Base-by-base conservation (phyloP, 2,329 filamentous ascomycete species). In the Endocalyx cinctus region DNA sequence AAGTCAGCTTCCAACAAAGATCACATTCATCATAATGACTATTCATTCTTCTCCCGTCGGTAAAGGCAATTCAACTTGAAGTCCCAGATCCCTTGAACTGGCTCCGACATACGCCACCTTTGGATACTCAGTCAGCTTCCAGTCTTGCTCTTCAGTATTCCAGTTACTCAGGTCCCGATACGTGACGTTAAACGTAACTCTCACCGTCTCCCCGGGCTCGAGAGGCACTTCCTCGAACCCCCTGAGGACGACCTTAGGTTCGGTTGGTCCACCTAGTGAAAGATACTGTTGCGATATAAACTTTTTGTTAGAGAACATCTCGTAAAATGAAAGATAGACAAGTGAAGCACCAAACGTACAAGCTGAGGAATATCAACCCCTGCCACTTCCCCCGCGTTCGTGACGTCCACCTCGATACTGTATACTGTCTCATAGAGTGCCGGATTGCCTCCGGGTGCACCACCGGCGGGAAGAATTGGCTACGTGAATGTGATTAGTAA, bases 131-230 rank as follows among this genome's bases (percentile, higher is more conserved):
- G 62, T 71, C 5, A 77, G 47, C 22, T 86, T 74, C 88, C 90
- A 96, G 66, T 95, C 81, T 68, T 95, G 87, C 6, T 64, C 58
- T 2, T 58, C 69, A 1, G 74, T 64, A 46, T 94, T 84, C 89
- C 89, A 96, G 65, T 88, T 92, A 55, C 83, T 87, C 37, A 96
- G 50, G 54, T 96, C 90, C 34, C 87, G 78, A 26, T 88, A 74
- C 11, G 79, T 88, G 38, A 96, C 60, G 25, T 82, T 74, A 1
- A 77, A 80, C 1, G 59, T 69, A 62, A 92, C 92, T 1, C 70
- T 77, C 10, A 67, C 69, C 33, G 70, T 77, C 59, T 79, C 60
- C 11, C 85, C 86, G 1, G 84, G 72, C 10, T 72, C 67, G 39
- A 96, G 79, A 33, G 68, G 70, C 35, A 95, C 61, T 30, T 87